Conservation (phyloP, 2,329 filamentous ascomycete species). For the Hypoxylon sp. region DNA sequence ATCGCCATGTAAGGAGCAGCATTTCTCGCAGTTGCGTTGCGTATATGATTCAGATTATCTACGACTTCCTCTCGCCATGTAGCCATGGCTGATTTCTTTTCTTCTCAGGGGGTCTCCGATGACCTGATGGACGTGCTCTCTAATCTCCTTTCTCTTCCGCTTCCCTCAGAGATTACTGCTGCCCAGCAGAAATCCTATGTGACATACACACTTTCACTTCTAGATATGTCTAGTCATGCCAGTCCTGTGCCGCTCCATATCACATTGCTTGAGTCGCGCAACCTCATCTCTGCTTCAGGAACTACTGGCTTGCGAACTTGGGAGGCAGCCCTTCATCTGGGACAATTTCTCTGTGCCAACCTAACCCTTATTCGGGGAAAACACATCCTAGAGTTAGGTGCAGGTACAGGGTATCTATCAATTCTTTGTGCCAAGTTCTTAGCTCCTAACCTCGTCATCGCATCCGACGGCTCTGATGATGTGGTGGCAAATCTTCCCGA, state of each 20-base stretch:
- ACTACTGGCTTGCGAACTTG: conserved; percentile 85
- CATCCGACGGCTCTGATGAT: conserved; percentile 81
- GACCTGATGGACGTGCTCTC: conserved; percentile 80
- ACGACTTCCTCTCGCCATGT: conserved; percentile 36
- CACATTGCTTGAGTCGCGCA: conserved; percentile 77
- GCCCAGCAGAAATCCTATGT: conserved; percentile 82
- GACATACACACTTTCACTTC: conserved; percentile 72
- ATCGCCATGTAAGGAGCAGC: conserved; percentile 81
- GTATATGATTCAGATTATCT: conserved; percentile 8
- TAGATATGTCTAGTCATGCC: conserved; percentile 38
- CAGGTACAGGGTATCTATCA: conserved; percentile 82
- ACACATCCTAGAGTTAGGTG: conserved; percentile 79
- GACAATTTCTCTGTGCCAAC: conserved; percentile 74
- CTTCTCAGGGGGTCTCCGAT: conserved; percentile 83
- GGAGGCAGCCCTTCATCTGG: conserved; percentile 84
- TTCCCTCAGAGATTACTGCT: conserved; percentile 74
- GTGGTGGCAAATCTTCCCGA: conserved; percentile 77
- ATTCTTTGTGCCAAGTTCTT: conserved; percentile 81
- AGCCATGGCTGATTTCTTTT: conserved; percentile 46
- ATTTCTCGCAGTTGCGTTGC: conserved; percentile 17
- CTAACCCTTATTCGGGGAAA: conserved; percentile 65
- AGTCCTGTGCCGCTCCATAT: conserved; percentile 57
- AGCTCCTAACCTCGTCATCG: conserved; percentile 70
- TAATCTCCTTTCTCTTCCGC: conserved; percentile 72
- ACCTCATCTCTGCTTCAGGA: conserved; percentile 77